Conservation (phyloP, 352 stramenopile species). For the Thalassiosira allenii region DNA sequence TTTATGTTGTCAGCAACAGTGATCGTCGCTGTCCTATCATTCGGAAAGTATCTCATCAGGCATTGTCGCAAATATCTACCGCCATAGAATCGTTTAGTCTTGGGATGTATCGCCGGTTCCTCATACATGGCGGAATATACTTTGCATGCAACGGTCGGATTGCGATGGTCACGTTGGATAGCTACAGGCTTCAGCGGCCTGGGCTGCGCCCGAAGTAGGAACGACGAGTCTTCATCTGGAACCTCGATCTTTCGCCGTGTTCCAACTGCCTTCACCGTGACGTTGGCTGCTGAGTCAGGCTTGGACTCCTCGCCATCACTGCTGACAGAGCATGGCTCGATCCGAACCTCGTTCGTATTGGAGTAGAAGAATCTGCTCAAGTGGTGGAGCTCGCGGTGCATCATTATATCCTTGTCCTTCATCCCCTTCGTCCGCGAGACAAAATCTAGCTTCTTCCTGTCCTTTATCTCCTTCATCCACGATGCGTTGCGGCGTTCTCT, state of each 20-base stretch:
- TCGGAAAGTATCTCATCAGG: constrained; percentile 83
- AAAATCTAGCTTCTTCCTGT: constrained; percentile 61
- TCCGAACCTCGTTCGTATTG: constrained; percentile 75
- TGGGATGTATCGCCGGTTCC: constrained; percentile 70
- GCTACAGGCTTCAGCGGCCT: constrained; percentile 71
- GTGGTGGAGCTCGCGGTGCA: constrained; percentile 80
- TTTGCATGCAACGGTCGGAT: constrained; percentile 77
- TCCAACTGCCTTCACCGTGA: constrained; percentile 57
- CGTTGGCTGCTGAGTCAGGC: constrained; percentile 49
- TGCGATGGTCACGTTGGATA: constrained; percentile 79
- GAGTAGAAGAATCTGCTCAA: constrained; percentile 78
- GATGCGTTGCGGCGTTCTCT: constrained; percentile 68
- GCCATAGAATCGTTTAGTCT: constrained; percentile 64
- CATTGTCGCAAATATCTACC: constrained; percentile 77
- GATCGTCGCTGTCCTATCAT: constrained; percentile 76
- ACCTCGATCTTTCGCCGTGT: constrained; percentile 76
- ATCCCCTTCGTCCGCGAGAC: constrained; percentile 64
- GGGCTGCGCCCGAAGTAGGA: constrained; percentile 76
- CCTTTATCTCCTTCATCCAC: constrained; percentile 64
- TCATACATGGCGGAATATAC: constrained; percentile 84
- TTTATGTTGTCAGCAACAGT: constrained; percentile 63
- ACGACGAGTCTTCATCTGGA: constrained; percentile 86
- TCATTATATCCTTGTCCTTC: constrained; percentile 62
- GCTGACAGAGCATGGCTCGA: constrained; percentile 54
- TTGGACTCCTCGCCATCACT: constrained; percentile 40